A percentile compares a stretch with the other conserved stretches of the same genome.
These are phyloP conservation scores for Purshia tridentata DNA, from an alignment of 306 rosid genomes.

Conservation along the genomic window DNA sequence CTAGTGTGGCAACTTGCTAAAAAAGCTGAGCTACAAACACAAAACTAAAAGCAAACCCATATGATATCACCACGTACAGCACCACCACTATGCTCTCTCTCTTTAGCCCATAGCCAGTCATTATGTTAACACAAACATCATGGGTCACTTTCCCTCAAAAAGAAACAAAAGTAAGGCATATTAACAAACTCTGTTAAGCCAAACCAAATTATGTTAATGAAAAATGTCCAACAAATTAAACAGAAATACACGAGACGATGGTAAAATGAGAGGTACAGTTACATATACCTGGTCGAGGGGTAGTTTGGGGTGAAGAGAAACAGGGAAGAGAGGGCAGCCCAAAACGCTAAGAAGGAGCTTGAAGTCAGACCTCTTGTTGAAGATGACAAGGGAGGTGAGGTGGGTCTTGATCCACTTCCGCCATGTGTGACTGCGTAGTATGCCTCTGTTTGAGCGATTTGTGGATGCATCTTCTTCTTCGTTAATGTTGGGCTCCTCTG, in stretches of 20 bases:
- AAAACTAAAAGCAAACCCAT: constrained; percentile 8
- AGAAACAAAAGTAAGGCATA: background rate
- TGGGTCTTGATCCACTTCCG: constrained; percentile 84
- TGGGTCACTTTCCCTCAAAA: constrained; percentile 10
- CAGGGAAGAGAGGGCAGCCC: constrained; percentile 88
- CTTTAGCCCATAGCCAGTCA: background rate
- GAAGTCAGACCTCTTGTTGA: constrained; percentile 68
- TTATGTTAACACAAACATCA: background rate
- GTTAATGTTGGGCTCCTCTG: constrained; percentile 75
- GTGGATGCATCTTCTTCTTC: constrained; percentile 42
- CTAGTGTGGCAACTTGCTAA: constrained; percentile 5
- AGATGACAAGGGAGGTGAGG: constrained; percentile 43
- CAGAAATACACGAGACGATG: background rate
- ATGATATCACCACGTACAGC: too few relatives aligned
- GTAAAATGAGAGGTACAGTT: too few relatives aligned
- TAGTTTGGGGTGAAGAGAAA: constrained; percentile 47
- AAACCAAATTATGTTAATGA: background rate
- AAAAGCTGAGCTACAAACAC: constrained; percentile 4
- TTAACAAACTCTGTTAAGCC: background rate
- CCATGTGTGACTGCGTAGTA: constrained; percentile 56
- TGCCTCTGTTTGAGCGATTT: constrained; percentile 45
- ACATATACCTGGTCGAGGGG: constrained; percentile 56
- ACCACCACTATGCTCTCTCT: background rate
- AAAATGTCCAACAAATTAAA: background rate
- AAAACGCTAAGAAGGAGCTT: constrained; percentile 83